phyloP scores from a whole-genome alignment of 202 grass and related monocot genomes.

The Schoenoplectus triqueter region DNA sequence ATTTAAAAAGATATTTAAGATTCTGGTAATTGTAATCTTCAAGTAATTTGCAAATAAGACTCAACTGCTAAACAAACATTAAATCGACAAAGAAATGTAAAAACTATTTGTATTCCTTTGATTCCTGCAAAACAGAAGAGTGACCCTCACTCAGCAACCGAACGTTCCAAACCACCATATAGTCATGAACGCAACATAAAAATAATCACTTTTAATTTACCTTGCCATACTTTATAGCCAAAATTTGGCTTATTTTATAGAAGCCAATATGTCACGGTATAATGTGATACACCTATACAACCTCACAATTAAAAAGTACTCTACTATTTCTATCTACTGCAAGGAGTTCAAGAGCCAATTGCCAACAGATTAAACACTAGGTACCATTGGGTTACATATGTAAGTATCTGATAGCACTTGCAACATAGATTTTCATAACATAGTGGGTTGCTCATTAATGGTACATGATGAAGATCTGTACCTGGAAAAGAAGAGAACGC shows the following conservation, averaged over 20 bases:
- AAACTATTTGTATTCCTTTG: not conserved
- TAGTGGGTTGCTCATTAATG: not conserved
- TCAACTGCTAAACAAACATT: not conserved
- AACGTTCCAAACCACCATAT: not conserved
- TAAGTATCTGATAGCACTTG: not conserved
- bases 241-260: not conserved
- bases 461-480: slow-evolving; percentile 34
- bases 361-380: not conserved
- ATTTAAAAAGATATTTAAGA: not conserved
- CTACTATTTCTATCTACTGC: not conserved
- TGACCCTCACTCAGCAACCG: not conserved
- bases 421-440: not conserved
- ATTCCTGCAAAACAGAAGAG: not conserved
- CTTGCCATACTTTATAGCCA: not conserved
- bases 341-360: not conserved
- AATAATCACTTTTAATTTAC: not conserved
- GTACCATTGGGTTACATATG: not conserved
- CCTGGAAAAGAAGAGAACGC: slow-evolving; percentile 92
- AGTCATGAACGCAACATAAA: not conserved
- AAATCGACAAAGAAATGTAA: slow-evolving; percentile 6
- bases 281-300: not conserved
- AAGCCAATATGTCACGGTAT: not conserved
- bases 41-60: not conserved
- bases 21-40: not conserved
- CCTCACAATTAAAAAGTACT: not conserved